Conservation (phyloP, 352 stramenopile genomes). For the Thraustochytrium striatum region DNA sequence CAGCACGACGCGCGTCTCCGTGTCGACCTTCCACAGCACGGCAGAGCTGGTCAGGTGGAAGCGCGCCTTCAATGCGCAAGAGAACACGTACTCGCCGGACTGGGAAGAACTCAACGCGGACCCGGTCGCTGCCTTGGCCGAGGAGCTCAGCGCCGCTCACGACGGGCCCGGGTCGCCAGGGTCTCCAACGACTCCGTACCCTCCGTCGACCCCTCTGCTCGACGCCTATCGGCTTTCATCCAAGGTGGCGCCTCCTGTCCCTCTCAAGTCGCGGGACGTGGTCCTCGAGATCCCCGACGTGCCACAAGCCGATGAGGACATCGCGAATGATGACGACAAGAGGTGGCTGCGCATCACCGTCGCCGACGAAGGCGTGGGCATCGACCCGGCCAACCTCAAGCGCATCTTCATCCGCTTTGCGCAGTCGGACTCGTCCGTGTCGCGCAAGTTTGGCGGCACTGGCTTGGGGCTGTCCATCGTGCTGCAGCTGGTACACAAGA, state of each 20-base stretch:
- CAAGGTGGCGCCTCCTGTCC: too few species aligned
- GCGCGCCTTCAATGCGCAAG: not conserved
- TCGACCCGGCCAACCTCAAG: not conserved
- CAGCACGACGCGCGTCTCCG: constrained; percentile 64
- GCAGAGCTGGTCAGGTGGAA: not conserved
- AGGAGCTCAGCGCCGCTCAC: not conserved
- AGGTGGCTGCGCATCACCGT: not conserved
- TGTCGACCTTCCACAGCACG: constrained; percentile 64
- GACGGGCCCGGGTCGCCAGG: not conserved
- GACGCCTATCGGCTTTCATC: not conserved
- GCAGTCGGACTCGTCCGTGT: constrained; percentile 10
- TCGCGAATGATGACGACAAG: not conserved
- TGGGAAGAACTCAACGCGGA: not conserved
- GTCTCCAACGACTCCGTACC: too few species aligned
- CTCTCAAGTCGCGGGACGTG: not conserved
- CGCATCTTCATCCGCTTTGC: constrained; percentile 31
- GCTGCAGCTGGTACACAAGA: constrained; percentile 66
- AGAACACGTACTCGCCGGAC: not conserved
- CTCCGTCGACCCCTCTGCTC: too few species aligned
- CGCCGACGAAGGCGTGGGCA: constrained; percentile 45
- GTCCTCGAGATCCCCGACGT: not conserved
- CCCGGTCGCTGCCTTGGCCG: not conserved
- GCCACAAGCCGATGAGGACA: too few species aligned
- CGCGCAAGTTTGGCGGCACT: constrained; percentile 42
- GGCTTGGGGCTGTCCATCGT: constrained; percentile 43